Base-by-base conservation (phyloP, 257 asterid species). In the Fraxinus pennsylvanica region DNA sequence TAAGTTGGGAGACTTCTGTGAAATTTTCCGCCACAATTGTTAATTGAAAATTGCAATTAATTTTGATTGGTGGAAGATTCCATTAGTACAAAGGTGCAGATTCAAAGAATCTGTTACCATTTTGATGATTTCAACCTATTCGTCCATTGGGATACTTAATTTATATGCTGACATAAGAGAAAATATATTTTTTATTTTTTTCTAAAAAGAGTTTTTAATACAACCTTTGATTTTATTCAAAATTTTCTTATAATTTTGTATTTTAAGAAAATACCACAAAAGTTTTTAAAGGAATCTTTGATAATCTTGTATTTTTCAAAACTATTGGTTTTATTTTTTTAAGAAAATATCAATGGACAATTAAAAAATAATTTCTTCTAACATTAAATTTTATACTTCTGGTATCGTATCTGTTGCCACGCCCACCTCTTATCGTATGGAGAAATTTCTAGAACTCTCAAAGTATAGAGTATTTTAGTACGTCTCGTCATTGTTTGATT, bases 81-180 rank as follows among this genome's bases (percentile, higher is more conserved):
- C 14, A 0, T 27, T 30, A 13, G 5, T 45, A 13, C 19, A 45
- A 45, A 19, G 6, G 66, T n/a, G 66, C 7, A 33, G 74, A 69
- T 69, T 35, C 73, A 33, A 35, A 5, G 74, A 36, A 66, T 36
- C 32, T n/a, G 10, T n/a, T 1, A 8, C 29, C 13, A 36, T 13
- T 68, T 68, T 29, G 33, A 68, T 30, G 27, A 38, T 38, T 71
- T 35, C 57, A 38, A 9, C 43, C 27, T 45, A 2, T 45, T 13
- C 17, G 4, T 13, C 3, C 54, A 19, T 68, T 68, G 45, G 72
- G 21, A 68, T 32, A 29, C 35, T 32, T 32, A 17, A 68, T 33
- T 19, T 68, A 68, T 13, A 45, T 35, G 72, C 33, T 68, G 72
- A 68, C 45, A 32, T 68, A 32, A 67, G 45, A 68, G 72, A 9